Base-by-base conservation (phyloP, 352 stramenopile species). In the Lagenidium giganteum region DNA sequence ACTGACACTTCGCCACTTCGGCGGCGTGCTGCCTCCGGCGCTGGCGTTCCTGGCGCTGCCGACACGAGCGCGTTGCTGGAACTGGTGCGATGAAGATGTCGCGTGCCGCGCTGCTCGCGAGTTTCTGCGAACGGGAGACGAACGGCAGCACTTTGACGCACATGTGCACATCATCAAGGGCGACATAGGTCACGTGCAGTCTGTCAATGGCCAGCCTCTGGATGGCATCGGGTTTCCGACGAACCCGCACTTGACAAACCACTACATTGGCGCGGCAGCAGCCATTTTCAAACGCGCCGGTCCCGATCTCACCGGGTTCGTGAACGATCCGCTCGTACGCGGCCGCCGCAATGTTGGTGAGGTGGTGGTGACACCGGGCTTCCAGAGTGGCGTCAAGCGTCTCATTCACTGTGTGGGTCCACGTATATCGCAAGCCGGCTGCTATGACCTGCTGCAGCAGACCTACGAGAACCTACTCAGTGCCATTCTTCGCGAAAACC, bases 331-430 rank as follows among this genome's bases (percentile, higher is more conserved):
- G 2, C 18, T 26, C 2, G 42, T 48, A 26, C 34, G 33, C 17
- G 13, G 23, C 16, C 47, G 53, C 33, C 53, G 42, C 13, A n/a
- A 55, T 25, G 50, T 78, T 29, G 60, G 66, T 22, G 35, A 70
- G 3, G 67, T 51, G 2, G 47, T 72, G 17, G 54, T 43, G 2
- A 84, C 74, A 0, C 74, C 74, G 2, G 70, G 52, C 2, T 84
- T 84, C 49, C 52, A 68, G 32, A 50, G 66, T 13, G 70, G 68
- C 18, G 70, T 84, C 4, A 51, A 66, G 18, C 67, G 69, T 25
- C 61, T 87, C 12, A 79, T 87, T 40, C 74, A 84, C 34, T 76
- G 63, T 31, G 61, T 80, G 11, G 70, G 70, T 9, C 74, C 74
- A 20, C 70, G 57, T n/a, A 38, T 46, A 28, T 55, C 54, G 6